These are phyloP conservation scores for Colletotrichum liriopes DNA, from an alignment of 2,329 filamentous ascomycete genomes.

Conservation along the genomic window DNA sequence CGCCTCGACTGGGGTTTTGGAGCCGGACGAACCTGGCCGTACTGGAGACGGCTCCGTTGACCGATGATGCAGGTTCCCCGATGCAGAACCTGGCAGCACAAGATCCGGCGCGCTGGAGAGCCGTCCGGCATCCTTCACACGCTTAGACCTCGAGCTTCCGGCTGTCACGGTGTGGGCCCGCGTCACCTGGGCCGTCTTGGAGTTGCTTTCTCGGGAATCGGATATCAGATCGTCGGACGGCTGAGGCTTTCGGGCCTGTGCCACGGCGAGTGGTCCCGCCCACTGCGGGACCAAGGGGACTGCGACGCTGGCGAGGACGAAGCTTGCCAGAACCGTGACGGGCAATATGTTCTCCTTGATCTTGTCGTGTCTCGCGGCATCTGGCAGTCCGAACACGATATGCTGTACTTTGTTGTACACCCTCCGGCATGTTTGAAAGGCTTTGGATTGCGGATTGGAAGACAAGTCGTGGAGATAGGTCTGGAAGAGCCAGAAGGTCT, in stretches of 20 bases:
- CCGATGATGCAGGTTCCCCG: conserved; percentile 26
- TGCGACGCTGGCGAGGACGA: conserved; percentile 83
- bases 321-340: conserved; percentile 84
- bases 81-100: conserved; percentile 44
- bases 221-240: conserved; percentile 73
- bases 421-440: conserved; percentile 86
- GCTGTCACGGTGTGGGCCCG: conserved; percentile 79
- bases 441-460: conserved; percentile 80
- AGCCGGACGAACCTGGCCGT: conserved; percentile 40
- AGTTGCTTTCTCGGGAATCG: conserved; percentile 63
- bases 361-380: conserved; percentile 78
- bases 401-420: conserved; percentile 92
- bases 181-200: conserved; percentile 70
- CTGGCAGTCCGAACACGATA: conserved; percentile 85
- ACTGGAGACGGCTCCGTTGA: conserved; percentile 26
- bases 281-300: conserved; percentile 82
- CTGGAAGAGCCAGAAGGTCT: conserved; percentile 95
- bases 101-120: conserved; percentile 62
- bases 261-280: conserved; percentile 85
- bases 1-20: conserved; percentile 53
- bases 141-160: conserved; percentile 65
- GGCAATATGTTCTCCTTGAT: conserved; percentile 87
- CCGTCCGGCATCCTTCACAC: conserved; percentile 62
- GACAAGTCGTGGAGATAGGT: conserved; percentile 88
- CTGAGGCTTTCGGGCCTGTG: conserved; percentile 84